Evolutionary conservation across 805 yeast genomes (phyloP).

Genomic region (Jamesozyma spencerorum): DNA sequence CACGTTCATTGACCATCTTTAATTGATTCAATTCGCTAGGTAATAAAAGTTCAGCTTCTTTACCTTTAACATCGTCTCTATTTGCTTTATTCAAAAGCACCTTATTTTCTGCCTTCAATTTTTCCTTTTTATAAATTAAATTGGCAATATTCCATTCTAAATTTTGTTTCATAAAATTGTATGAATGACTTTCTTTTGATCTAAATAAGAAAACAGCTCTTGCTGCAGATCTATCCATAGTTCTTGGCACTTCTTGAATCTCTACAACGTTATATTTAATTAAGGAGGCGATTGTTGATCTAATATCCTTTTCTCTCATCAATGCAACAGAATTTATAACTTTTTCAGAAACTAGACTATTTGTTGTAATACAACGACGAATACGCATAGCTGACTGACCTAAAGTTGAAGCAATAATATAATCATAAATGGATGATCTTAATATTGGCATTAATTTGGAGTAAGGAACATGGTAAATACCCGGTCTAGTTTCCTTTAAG

Average conservation of each 20-base stretch:
- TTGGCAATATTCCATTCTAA: constrained; percentile 38
- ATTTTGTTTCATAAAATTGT: constrained; percentile 39
- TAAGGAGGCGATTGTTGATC: constrained; percentile 59
- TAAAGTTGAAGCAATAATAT: constrained; percentile 48
- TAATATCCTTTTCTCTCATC: constrained; percentile 65
- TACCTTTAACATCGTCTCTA: constrained; percentile 83
- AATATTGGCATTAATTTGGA: constrained; percentile 39
- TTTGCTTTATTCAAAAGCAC: constrained; percentile 70
- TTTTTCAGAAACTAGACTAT: constrained; percentile 76
- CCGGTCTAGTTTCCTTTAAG: constrained; percentile 47
- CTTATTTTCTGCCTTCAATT: constrained; percentile 48
- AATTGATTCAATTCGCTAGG: constrained; percentile 70
- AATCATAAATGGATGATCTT: constrained; percentile 45
- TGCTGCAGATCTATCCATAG: constrained; percentile 84
- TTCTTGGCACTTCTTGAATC: constrained; percentile 87
- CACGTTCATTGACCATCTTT: constrained; percentile 48
- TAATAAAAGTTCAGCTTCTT: constrained; percentile 63
- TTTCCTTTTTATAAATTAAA: constrained; percentile 44
- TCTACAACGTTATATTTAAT: constrained; percentile 67
- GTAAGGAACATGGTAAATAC: constrained; percentile 54
- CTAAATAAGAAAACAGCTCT: constrained; percentile 79
- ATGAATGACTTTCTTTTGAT: constrained; percentile 47
- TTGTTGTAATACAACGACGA: constrained; percentile 62
- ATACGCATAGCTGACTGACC: constrained; percentile 65
- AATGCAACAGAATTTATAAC: constrained; percentile 65